Base-by-base conservation (phyloP, 1,284 basidiomycete species). In the Sporisorium reilianum region DNA sequence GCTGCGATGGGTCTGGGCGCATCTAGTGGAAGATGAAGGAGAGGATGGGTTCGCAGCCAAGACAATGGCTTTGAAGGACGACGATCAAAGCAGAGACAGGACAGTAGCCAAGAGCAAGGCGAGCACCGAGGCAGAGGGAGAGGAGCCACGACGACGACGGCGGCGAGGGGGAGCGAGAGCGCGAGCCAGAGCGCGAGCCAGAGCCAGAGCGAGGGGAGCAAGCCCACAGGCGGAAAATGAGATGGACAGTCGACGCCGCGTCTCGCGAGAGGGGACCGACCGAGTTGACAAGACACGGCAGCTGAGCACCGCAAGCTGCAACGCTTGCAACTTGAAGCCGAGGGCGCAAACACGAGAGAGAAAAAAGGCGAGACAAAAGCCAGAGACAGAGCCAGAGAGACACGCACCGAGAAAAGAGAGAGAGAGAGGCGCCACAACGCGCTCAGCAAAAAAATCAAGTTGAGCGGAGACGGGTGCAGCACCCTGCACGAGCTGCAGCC, bases 401-500 rank as follows among this genome's bases (percentile, higher is more conserved):
- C 36, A 38, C 36, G 14, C 18, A 18, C 18, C 2, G 36, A 38
- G 18, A 38, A n/a, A 34, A 20, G 38, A 20, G 38, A 41, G n/a
- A 41, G n/a, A 20, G n/a, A 41, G 28, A 32, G 36, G 30, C 45
- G 51, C 26, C 40, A 28, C 22, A 55, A 63, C 20, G 55, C 34
- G 55, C 45, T 14, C 34, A 16, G n/a, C 9, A 30, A 18, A 23
- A 14, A 14, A 48, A n/a, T 1, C 44, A 42, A 34, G 54, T 55
- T 50, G 46, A 49, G 58, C 58, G 55, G 55, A 62, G 65, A 48
- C 44, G 55, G 45, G 53, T 58, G 59, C 51, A 63, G 42, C 55
- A 62, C 38, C 58, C 66, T 69, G 66, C 60, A 64, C 66, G 20
- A 54, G 7, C 6, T 25, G 51, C 65, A 58, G 55, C 41, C 55